Evolutionary conservation across 768 basidiomycete species (phyloP).

Genomic region (Lactarius evosmus): DNA sequence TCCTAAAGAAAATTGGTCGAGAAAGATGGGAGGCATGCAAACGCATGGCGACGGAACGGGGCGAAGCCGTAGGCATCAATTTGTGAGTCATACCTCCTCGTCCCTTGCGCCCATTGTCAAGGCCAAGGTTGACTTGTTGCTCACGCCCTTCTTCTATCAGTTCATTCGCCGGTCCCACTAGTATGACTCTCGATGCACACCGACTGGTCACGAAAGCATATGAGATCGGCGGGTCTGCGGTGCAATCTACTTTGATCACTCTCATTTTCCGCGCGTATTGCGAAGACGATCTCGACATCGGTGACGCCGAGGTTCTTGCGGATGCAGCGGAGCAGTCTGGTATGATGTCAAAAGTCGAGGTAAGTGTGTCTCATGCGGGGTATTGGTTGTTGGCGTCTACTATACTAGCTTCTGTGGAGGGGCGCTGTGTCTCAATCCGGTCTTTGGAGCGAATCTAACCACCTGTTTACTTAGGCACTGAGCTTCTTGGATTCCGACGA

Average conservation of each 20-base stretch:
- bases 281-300: slow-evolving; percentile 61
- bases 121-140: background rate
- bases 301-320: slow-evolving; percentile 55
- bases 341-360: slow-evolving; percentile 60
- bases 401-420: slow-evolving; percentile 10
- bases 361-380: slow-evolving; percentile 33
- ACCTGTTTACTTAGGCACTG: slow-evolving; percentile 44
- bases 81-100: slow-evolving; percentile 38
- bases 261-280: slow-evolving; percentile 65
- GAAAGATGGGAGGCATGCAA: slow-evolving; percentile 37
- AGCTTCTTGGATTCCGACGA: slow-evolving; percentile 65
- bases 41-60: slow-evolving; percentile 36
- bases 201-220: slow-evolving; percentile 69
- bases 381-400: slow-evolving; percentile 23
- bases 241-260: slow-evolving; percentile 56
- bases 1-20: slow-evolving; percentile 40
- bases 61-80: slow-evolving; percentile 41
- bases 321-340: slow-evolving; percentile 52
- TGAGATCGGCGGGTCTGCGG: slow-evolving; percentile 53
- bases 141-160: slow-evolving; percentile 36
- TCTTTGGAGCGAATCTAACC: background rate
- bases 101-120: background rate
- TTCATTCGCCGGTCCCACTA: slow-evolving; percentile 55
- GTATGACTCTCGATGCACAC: slow-evolving; percentile 67
- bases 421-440: background rate